Base-by-base conservation (phyloP, 73 alveolate genomes). In the Paramecium sexaurelia region DNA sequence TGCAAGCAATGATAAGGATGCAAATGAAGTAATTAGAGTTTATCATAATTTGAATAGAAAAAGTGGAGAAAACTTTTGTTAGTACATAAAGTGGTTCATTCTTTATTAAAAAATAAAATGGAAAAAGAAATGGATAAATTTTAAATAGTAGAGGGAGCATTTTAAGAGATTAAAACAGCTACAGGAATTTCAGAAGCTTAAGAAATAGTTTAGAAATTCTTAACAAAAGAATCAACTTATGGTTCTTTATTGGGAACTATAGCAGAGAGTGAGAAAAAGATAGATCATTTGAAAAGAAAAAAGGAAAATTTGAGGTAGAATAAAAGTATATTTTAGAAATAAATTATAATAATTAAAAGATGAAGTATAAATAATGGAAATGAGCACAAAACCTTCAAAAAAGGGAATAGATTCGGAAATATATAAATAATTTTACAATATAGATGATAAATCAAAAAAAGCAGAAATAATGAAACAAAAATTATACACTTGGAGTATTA, bases 121-220 rank as follows among this genome's bases (percentile, higher is more conserved):
- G 97, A 96, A 87, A 95, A 93, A 91, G 99, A 96, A 68, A 95
- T 95, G 98, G 92, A 93, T 20, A 92, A 96, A 66, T 95, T 97
- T 35, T 92, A 83, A 1, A 78, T 89, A 37, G 96, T 96, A 32
- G 99, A 96, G 32, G 92, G 92, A 27, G 99, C 99, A 20, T 96
- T 92, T 84, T 83, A 96, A 83, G 67, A 92, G 24, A 95, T 96
- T 27, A 95, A 94, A 67, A 92, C 97, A 9, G 97, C 98, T 9
- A 96, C 98, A 45, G 98, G 98, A 15, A 89, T 95, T 11, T 91
- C 97, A 55, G 99, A 96, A 57, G 95, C 95, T 11, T 92, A 96
- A 41, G 99, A 96, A 43, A 96, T 96, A 75, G 96, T 95, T 55
- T 89, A 94, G 17, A 95, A 96, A 24, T 96, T 96, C 96, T 85